A percentile compares a stretch with the other conserved stretches of the same genome.
phyloP scores from a whole-genome alignment of 805 yeast species.

The Kregervanrija pseudodelftensis region DNA sequence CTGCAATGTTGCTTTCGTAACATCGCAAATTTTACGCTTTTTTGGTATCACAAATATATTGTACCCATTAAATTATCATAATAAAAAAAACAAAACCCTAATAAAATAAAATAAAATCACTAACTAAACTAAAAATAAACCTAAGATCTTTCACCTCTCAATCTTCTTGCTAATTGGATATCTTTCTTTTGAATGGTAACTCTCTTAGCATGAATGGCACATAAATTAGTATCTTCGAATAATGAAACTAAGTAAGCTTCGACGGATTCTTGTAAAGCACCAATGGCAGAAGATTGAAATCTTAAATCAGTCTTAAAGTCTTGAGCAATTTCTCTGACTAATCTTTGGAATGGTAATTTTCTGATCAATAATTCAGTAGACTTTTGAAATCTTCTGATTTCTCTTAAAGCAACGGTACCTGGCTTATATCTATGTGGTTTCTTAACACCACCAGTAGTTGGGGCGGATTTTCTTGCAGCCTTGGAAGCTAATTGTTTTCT shows the following conservation, averaged over 20 bases:
- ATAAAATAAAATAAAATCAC: too few species aligned
- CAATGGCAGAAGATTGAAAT: constrained; percentile 96
- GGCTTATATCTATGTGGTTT: constrained; percentile 96
- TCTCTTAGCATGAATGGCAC: constrained; percentile 98
- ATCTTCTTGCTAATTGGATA: constrained; percentile 95
- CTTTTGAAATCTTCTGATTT: constrained; percentile 95
- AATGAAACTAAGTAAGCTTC: constrained; percentile 96
- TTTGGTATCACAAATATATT: too few species aligned
- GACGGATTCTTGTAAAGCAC: constrained; percentile 97
- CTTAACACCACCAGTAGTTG: constrained; percentile 89
- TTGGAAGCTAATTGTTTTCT: constrained; percentile 88
- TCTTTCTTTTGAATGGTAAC: constrained; percentile 98
- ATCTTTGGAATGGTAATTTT: constrained; percentile 95
- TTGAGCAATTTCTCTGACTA: constrained; percentile 92
- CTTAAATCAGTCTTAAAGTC: constrained; percentile 90
- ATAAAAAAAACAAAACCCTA: too few species aligned
- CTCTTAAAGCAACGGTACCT: constrained; percentile 95
- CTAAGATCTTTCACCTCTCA: constrained; percentile 93
- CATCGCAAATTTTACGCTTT: too few species aligned
- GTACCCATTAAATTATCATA: too few species aligned
- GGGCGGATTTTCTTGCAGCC: constrained; percentile 91
- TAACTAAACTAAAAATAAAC: constrained; percentile 5
- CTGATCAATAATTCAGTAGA: constrained; percentile 92
- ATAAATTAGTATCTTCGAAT: constrained; percentile 96
- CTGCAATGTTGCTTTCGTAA: too few species aligned